A percentile compares a stretch with the other conserved stretches of the same genome.
These are phyloP conservation scores for Prosopis cineraria DNA, from an alignment of 306 rosid genomes.

Conservation along the genomic window DNA sequence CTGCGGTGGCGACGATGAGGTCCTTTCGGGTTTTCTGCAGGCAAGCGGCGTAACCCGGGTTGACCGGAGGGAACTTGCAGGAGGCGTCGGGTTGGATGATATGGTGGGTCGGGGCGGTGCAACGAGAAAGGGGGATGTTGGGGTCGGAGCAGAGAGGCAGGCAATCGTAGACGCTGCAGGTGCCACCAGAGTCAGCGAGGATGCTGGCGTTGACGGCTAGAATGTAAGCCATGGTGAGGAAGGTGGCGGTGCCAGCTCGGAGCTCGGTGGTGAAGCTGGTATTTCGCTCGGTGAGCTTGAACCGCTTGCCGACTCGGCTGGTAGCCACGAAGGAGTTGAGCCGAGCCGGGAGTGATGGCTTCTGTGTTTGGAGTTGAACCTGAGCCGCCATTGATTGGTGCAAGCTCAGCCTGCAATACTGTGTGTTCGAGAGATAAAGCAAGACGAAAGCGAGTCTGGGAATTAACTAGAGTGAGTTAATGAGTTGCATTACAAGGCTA, in stretches of 20 bases:
- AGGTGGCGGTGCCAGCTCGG: slow-evolving; percentile 87
- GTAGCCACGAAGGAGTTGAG: slow-evolving; percentile 49
- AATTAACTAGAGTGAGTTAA: background rate
- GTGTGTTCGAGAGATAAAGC: background rate
- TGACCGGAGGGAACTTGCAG: slow-evolving; percentile 80
- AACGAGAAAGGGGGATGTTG: slow-evolving; percentile 28
- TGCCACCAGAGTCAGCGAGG: slow-evolving; percentile 79
- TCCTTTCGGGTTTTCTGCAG: slow-evolving; percentile 61
- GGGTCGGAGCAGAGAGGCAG: slow-evolving; percentile 63
- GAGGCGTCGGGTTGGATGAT: slow-evolving; percentile 50
- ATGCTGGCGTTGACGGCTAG: slow-evolving; percentile 90
- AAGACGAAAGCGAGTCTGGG: background rate
- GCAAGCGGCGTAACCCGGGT: slow-evolving; percentile 72
- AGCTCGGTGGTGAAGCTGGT: slow-evolving; percentile 86
- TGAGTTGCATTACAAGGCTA: background rate
- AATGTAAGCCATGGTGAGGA: slow-evolving; percentile 96
- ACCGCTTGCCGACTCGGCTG: slow-evolving; percentile 57
- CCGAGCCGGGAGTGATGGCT: slow-evolving; percentile 34
- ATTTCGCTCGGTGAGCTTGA: slow-evolving; percentile 71
- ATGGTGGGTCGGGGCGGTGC: slow-evolving; percentile 40
- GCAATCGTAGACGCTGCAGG: slow-evolving; percentile 72
- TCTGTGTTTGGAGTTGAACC: background rate
- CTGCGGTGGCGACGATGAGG: slow-evolving; percentile 76
- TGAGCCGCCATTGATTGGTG: background rate
- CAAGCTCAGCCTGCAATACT: background rate